Base-by-base conservation (phyloP, 495 filamentous ascomycete species). In the Staphylotrichum longicolle region DNA sequence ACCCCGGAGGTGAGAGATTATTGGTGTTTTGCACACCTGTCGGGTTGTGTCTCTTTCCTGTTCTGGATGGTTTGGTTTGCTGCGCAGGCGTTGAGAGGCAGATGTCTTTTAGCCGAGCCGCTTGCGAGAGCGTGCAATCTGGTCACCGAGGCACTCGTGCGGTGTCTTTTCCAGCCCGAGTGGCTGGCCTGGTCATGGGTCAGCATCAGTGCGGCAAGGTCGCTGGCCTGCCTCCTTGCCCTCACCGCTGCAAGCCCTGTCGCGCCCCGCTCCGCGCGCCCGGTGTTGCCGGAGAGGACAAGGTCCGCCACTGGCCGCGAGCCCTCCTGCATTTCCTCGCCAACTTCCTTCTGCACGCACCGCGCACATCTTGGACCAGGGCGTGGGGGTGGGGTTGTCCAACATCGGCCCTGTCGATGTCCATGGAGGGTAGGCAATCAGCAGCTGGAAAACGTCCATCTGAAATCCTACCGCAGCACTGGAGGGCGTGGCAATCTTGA, bases 231-330 rank as follows among this genome's bases (percentile, higher is more conserved):
- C 14, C 48, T 51, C 10, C 48, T 20, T 34, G 32, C 7, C 12
- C 33, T 51, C 48, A 51, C 48, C 48, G 48, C 48, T 51, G 33
- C n/a, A 51, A 51, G 48, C 32, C 37, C 39, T 27, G 20, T 27
- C 20, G 20, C 37, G 52, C 20, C 39, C 52, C 37, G 39, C 11
- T 35, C 51, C 34, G 51, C n/a, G 20, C 11, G 14, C 6, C 2
- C 39, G 39, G 39, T 9, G 9, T 33, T 30, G 37, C 52, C 15
- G 10, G 37, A 12, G 20, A 42, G 37, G 52, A 15, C 39, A 27
- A 27, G 42, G 52, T 12, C 20, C 9, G 27, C 50, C 52, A 27
- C 20, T 27, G 20, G 20, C 20, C 20, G 20, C 1, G 20, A 27
- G 20, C 20, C 20, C 20, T 27, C 20, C 20, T 27, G 20, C 20